Base-by-base conservation (phyloP, 441 rosid species). In the Rhodomyrtus psidioides region DNA sequence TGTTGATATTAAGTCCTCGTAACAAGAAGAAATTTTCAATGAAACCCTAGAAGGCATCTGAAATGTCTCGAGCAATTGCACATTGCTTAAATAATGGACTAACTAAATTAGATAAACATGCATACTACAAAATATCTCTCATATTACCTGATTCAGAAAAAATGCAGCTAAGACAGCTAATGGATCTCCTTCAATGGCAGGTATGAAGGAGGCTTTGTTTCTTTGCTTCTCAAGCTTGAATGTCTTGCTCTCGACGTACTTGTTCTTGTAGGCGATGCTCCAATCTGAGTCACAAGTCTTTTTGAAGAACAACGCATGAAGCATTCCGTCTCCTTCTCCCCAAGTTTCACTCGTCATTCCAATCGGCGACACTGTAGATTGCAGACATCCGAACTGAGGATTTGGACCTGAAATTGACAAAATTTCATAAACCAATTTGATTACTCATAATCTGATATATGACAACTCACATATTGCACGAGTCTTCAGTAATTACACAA, bases 251-350 rank as follows among this genome's bases (percentile, higher is more conserved):
- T 85, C 74, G 1, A 76, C 56, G 30, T 54, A 74, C 76, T 44
- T 65, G 83, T 84, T 84, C 49, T 84, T 55, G 53, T 74, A 84
- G 27, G 83, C 6, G 28, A 85, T 17, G 42, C 39, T 76, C 70
- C 83, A 57, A 27, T 84, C 56, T 10, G 51, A 53, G 0, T 16
- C 55, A 21, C 81, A 21, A 44, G 42, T 51, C 83, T n/a, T 85
- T 23, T 17, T 55, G 83, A 85, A 85, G 26, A 74, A 76, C n/a
- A 85, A n/a, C 15, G 86, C 86, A 75, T 85, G 86, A 19, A 85
- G 70, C 86, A 85, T 85, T n/a, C 83, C 86, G 9, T 84, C 86
- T 65, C 86, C 83, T 74, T 84, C 86, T 46, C 39, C 86, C 86
- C 86, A 84, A 2, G 83, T 76, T 15, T 76, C 83, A 53, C 30